phyloP scores from a whole-genome alignment of 106 monocot species.

The Hemerocallis citrina region DNA sequence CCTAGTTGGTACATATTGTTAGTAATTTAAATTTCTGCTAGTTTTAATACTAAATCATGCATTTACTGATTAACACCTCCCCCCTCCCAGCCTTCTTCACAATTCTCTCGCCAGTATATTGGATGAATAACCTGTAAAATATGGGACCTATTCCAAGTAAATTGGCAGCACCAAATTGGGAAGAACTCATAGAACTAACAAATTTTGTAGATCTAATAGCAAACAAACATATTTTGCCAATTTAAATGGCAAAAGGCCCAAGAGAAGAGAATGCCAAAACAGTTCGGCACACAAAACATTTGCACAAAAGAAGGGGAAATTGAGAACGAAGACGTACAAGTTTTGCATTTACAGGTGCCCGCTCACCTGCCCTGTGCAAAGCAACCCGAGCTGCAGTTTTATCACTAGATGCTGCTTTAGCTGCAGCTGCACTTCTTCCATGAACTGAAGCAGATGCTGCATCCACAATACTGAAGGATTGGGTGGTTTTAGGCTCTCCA shows the following conservation, averaged over 20 bases:
- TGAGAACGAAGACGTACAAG: constrained; percentile 32
- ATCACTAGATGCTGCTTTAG: constrained; percentile 75
- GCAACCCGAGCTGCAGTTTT: constrained; percentile 83
- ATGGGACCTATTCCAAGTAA: too few species aligned
- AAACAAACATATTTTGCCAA: not conserved
- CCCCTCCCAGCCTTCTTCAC: too few species aligned
- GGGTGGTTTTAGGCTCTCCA: constrained; percentile 39
- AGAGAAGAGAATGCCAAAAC: not conserved
- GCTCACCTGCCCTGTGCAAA: constrained; percentile 93
- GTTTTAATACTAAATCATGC: too few species aligned
- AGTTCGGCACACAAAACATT: too few species aligned
- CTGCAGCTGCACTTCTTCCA: constrained; percentile 91
- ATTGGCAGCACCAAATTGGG: too few species aligned
- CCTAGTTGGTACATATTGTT: too few species aligned
- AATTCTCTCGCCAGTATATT: too few species aligned
- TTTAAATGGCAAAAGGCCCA: not conserved
- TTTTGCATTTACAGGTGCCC: constrained; percentile 85
- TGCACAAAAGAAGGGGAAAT: not conserved
- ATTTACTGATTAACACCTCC: too few species aligned
- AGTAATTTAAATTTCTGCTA: too few species aligned
- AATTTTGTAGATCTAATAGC: not conserved
- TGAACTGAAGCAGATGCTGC: constrained; percentile 93
- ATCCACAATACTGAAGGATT: constrained; percentile 90
- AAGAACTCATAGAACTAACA: not conserved
- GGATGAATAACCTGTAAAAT: too few species aligned